Base-by-base conservation (phyloP, 2,329 filamentous ascomycete species). In the Teratosphaeria epicoccoides region DNA sequence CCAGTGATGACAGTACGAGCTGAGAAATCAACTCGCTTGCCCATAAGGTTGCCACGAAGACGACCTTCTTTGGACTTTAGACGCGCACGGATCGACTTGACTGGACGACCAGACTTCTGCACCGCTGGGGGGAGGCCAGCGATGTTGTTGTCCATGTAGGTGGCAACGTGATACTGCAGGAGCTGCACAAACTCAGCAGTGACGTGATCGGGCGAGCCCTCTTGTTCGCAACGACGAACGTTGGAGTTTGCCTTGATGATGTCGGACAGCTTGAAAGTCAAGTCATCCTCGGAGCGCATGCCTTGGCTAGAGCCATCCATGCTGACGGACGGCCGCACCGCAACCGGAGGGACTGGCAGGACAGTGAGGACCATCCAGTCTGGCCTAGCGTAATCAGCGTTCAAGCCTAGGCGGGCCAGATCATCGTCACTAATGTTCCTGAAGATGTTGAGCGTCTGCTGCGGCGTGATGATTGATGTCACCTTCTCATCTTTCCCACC, bases 141-240 rank as follows among this genome's bases (percentile, higher is more conserved):
- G 71, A 97, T 96, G 68, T 98, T 91, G 64, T 98, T 99, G 71
- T 98, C 93, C 94, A 99, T 98, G 72, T 96, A 95, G 1, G 94
- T 98, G 43, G 94, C 94, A 54, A 98, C 90, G 65, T 98, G 94
- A 66, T 95, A 99, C 67, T 99, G 94, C 33, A 99, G 76, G 26
- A 98, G 75, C 57, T 85, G 83, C 70, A 95, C 88, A 53, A 96
- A 97, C 63, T 98, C 93, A 53, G 83, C 81, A 14, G 89, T 82
- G 59, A 97, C 88, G 70, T 98, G 93, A 57, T 87, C 84, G 0
- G 93, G 89, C 3, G 90, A 90, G 52, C 93, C 93, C 69, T 96
- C 89, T 53, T 87, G 82, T 63, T 95, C 88, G 54, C 89, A 93
- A 61, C 93, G 85, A 60, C 87, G 84, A 52, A 98, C 90, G 63